Base-by-base conservation (phyloP, 2,329 filamentous ascomycete genomes). In the Diaporthe ilicicola region DNA sequence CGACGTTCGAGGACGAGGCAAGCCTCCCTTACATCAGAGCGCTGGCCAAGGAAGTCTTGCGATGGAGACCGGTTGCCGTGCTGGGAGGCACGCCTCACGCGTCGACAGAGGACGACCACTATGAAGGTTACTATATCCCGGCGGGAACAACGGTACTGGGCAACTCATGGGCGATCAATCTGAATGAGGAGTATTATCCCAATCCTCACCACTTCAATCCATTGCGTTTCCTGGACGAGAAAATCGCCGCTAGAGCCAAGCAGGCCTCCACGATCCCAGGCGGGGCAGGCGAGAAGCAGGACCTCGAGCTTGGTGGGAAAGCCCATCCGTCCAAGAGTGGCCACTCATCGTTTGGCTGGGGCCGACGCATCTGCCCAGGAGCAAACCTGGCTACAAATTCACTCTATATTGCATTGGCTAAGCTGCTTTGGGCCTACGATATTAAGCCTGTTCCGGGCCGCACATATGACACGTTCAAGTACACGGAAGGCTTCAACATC, bases 91-190 rank as follows among this genome's bases (percentile, higher is more conserved):
- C 83, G 1, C 86, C 85, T 0, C 86, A 88, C 69, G 84, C 84
- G 0, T 80, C 82, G 0, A 84, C 82, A 0, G 80, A 83, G 34
- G 85, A 88, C 54, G 85, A 88, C 69, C 76, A 78, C 15, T 88
- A 86, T 74, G 80, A 82, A 53, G 85, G 84, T 19, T 86, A 84
- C 73, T 77, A 81, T 17, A 86, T 88, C 29, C 85, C 86, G 3
- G 79, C 82, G 3, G 85, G 83, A 0, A 86, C 86, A 0, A 83
- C 81, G 0, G 77, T 89, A 0, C 62, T 81, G 4, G 74, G 76
- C 27, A 81, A 81, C 66, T 73, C 76, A 42, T 87, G 70, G 73
- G 81, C 70, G 22, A 75, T 76, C 71, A 72, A 75, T 50, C 68
- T 75, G 46, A 74, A 76, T 46, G 68, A 70, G 54, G 68, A 65